Conservation (phyloP, 129 eudicot species). For the Centella asiatica region DNA sequence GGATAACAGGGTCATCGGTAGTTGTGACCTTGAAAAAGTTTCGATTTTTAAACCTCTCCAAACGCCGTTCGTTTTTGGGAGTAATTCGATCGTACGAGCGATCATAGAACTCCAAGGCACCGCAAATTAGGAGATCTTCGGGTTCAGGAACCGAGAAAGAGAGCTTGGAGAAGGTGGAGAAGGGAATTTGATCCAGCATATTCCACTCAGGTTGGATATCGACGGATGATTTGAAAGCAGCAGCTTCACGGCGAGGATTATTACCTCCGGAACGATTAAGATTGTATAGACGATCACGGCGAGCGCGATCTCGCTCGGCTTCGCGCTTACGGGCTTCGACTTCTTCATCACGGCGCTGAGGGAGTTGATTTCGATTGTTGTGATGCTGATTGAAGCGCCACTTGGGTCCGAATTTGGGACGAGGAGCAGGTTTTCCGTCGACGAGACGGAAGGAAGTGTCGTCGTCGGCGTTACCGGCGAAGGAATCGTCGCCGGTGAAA, state of each 20-base stretch:
- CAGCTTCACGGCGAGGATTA: constrained; percentile 52
- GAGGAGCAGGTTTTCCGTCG: constrained; percentile 65
- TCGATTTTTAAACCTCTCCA: constrained; percentile 63
- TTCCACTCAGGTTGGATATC: constrained; percentile 95
- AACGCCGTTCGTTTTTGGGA: constrained; percentile 54
- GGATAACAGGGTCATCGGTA: constrained; percentile 67
- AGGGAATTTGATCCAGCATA: constrained; percentile 86
- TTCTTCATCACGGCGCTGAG: constrained; percentile 75
- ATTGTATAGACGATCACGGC: constrained; percentile 52
- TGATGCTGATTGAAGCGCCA: constrained; percentile 53
- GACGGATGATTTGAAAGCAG: constrained; percentile 60
- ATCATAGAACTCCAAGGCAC: constrained; percentile 58
- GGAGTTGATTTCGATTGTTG: constrained; percentile 41
- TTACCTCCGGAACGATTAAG: constrained; percentile 36
- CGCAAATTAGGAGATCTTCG: constrained; percentile 55
- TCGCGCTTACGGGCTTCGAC: constrained; percentile 66
- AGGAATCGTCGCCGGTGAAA: constrained; percentile 63
- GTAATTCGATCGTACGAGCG: constrained; percentile 49
- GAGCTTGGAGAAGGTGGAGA: constrained; percentile 60
- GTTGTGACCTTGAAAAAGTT: constrained; percentile 76
- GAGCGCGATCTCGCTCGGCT: constrained; percentile 68
- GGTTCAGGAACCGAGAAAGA: constrained; percentile 64
- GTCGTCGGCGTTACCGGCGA: constrained; percentile 47
- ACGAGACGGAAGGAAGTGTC: constrained; percentile 73
- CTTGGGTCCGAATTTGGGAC: constrained; percentile 67